Evolutionary conservation across 345 rosid genomes (phyloP).

Genomic region (Bruguiera parviflora): DNA sequence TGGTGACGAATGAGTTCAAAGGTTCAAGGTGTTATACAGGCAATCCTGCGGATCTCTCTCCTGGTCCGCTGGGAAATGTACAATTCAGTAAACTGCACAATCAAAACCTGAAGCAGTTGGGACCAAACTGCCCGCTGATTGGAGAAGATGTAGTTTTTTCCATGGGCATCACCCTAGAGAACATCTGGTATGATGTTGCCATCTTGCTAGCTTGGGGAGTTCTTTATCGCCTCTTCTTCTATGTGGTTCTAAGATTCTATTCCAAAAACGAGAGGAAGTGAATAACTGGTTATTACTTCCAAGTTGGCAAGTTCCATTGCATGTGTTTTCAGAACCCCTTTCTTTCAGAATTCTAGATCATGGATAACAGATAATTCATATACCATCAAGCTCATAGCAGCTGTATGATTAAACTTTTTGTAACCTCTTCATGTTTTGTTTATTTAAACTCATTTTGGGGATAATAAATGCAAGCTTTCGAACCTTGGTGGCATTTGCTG

Average conservation of each 20-base stretch:
- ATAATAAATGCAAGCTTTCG: too few species aligned
- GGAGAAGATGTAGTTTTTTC: slow-evolving; percentile 51
- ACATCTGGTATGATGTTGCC: slow-evolving; percentile 47
- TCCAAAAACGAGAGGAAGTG: slow-evolving; percentile 60
- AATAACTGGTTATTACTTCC: background rate
- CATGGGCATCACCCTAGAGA: slow-evolving; percentile 44
- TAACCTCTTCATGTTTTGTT: too few species aligned
- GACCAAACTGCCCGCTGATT: slow-evolving; percentile 28
- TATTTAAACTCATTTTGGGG: too few species aligned
- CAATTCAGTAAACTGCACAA: slow-evolving; percentile 30
- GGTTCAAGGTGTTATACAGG: slow-evolving; percentile 39
- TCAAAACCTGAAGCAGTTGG: background rate
- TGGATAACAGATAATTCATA: too few species aligned
- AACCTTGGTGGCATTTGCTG: too few species aligned
- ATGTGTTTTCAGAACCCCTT: too few species aligned
- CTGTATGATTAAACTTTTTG: too few species aligned
- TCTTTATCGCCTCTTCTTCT: slow-evolving; percentile 53
- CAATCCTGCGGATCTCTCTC: slow-evolving; percentile 34
- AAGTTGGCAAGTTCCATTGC: too few species aligned
- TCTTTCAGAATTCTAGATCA: too few species aligned
- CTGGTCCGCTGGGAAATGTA: slow-evolving; percentile 50
- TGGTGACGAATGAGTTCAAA: slow-evolving; percentile 53
- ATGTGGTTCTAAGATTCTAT: slow-evolving; percentile 56
- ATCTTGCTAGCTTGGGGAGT: slow-evolving; percentile 74
- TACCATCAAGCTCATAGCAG: too few species aligned